Conservation (phyloP, 306 rosid genomes). For the Cucurbita ficifolia region DNA sequence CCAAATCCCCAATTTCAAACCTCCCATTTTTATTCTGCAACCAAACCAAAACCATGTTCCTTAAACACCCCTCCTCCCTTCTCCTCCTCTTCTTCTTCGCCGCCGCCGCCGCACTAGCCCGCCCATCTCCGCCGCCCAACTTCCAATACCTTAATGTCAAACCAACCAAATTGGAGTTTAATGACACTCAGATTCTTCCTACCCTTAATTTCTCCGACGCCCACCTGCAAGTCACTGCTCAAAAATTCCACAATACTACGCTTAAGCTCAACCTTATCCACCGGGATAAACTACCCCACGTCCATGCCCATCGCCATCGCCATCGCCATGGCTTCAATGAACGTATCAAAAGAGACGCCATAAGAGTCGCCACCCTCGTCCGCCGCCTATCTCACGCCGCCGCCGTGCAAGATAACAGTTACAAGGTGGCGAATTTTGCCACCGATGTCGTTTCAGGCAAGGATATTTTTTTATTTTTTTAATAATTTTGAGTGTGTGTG, state of each 20-base stretch:
- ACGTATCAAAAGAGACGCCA: slow-evolving; percentile 44
- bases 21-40: background rate
- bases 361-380: slow-evolving; percentile 34
- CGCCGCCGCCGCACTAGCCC: background rate
- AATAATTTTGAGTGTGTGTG: background rate
- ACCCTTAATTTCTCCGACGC: background rate
- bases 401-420: background rate
- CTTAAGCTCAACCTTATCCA: slow-evolving; percentile 45
- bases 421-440: slow-evolving; percentile 27
- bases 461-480: background rate
- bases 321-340: slow-evolving; percentile 21
- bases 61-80: background rate
- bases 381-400: slow-evolving; percentile 16
- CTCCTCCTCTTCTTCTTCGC: background rate
- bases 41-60: background rate
- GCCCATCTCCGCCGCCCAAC: background rate
- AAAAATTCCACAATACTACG: background rate
- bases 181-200: background rate
- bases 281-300: slow-evolving; percentile 29
- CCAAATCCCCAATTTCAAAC: background rate
- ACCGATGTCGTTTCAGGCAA: slow-evolving; percentile 33
- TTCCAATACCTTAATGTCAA: background rate
- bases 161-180: background rate
- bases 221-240: background rate
- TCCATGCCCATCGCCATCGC: background rate